Evolutionary conservation across 2,329 filamentous ascomycete genomes (phyloP), one percentile per base, ranked within the genome.

Genomic region (Hymenoscyphus fructigenus): DNA sequence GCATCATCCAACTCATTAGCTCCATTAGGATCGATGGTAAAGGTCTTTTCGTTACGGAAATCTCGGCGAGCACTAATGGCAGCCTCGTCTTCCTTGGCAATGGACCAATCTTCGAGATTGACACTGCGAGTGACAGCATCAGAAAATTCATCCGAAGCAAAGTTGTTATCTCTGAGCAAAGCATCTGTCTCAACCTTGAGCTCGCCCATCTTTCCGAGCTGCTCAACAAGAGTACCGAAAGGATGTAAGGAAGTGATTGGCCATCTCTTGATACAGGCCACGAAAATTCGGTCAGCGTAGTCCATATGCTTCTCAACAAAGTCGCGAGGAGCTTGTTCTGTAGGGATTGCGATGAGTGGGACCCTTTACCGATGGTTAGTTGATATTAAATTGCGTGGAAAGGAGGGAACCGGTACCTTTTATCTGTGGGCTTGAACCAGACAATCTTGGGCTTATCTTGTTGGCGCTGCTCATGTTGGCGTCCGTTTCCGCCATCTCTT

Each of bases 391-490:
- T 20, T 29, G 29, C n/a, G 4, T 29, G 20, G 44, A 47, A 20
- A 29, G 29, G 36, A 29, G 38, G 59, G 32, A 58, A 23, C 29
- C 17, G 17, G n/a, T 14, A 26, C 0, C 57, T 60, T 68, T 69
- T 67, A 56, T 99, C 95, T 0, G 95, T 99, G 65, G 95, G 95
- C 84, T 99, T 99, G 83, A 99, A 99, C 95, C 95, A 99, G 53
- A 99, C 95, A 79, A 99, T 99, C 88, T 99, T 99, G 68, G 95
- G 95, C 81, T 97, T 97, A 69, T 99, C 95, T 76, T 96, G 93
- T 68, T 91, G 87, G 62, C 93, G 91, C 69, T 90, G 89, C 67
- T 93, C 91, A 70, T 95, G 89, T 61, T 89, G 86, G 68, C 90
- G 88, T 62, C 81, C 80, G 69, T 85, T 84, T 70, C 83, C 85